Percentiles rank a stretch among this genome's conserved stretches.
These are phyloP conservation scores for Ustilago cynodontis DNA, from an alignment of 1,284 basidiomycete species.

Conservation along the genomic window DNA sequence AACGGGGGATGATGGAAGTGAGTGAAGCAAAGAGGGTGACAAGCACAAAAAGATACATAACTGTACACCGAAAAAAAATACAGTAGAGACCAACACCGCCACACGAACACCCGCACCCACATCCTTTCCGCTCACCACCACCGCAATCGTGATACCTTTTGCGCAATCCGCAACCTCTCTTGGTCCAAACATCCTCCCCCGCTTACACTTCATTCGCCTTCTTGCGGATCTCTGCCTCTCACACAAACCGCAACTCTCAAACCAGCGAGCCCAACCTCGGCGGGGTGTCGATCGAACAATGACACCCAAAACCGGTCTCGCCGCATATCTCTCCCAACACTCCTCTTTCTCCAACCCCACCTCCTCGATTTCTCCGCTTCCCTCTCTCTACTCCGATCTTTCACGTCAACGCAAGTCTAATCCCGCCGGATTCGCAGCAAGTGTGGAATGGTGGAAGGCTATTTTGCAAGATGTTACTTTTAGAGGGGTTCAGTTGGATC, in stretches of 20 bases:
- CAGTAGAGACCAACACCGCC: constrained; percentile 44
- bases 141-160: no score
- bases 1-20: background rate
- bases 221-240: no score
- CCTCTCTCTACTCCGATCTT: constrained; percentile 88
- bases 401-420: constrained; percentile 85
- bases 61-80: no score
- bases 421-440: constrained; percentile 82
- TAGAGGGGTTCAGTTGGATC: constrained; percentile 29
- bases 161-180: no score
- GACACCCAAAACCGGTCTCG: constrained; percentile 1
- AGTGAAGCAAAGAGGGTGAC: constrained; percentile 16
- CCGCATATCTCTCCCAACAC: constrained; percentile 38
- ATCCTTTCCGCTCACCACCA: constrained; percentile 8
- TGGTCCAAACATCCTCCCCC: no score
- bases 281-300: no score
- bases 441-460: constrained; percentile 86
- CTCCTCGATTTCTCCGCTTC: constrained; percentile 71
- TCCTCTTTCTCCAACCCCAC: constrained; percentile 32
- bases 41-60: background rate
- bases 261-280: no score
- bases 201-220: no score
- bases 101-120: constrained; percentile 9
- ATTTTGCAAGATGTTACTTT: constrained; percentile 77
- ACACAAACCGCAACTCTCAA: no score